Base-by-base conservation (phyloP, 2,329 filamentous ascomycete genomes). In the Cercospora nicotianae region DNA sequence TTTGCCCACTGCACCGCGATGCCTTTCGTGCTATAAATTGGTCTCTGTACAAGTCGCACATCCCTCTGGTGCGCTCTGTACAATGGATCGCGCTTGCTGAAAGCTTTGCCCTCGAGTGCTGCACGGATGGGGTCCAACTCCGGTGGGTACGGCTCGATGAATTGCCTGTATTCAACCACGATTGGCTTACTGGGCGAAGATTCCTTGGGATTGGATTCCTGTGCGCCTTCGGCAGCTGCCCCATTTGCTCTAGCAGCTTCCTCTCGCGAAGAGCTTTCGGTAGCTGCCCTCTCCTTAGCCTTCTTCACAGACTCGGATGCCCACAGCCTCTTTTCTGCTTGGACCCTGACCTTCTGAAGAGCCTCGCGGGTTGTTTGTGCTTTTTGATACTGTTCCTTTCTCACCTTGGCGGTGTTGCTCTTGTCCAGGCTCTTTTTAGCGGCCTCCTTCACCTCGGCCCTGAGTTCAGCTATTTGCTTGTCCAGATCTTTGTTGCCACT, bases 1-100 rank as follows among this genome's bases (percentile, higher is more conserved):
- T 80, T 76, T n/a, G 73, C 70, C 79, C 79, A 80, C 60, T 75
- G 69, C 59, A 80, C 71, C 7, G 62, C 73, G 9, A 79, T 71
- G 58, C 76, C 76, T 48, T 77, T 68, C 28, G 69, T 67, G 30
- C 67, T 70, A 67, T 74, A 77, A 23, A 72, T 60, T 9, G 73
- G 70, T 18, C 63, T 45, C 30, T 69, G 61, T 36, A 65, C 59
- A 31, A 72, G 53, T 5, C 64, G 69, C 18, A 59, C 28, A 10
- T 63, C 55, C 16, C n/a, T 13, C 36, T 59, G 57, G 4, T 45
- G 33, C 36, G 36, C 48, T 57, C 12, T 39, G 23, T 45, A 26
- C 13, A 48, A 18, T 12, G 26, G 59, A n/a, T 57, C 3, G 58
- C 13, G 55, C 28, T 55, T 70, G 65, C 51, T 61, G 57, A 63